Evolutionary conservation across 768 basidiomycete species (phyloP).

Genomic region (Kwoniella dendrophila): DNA sequence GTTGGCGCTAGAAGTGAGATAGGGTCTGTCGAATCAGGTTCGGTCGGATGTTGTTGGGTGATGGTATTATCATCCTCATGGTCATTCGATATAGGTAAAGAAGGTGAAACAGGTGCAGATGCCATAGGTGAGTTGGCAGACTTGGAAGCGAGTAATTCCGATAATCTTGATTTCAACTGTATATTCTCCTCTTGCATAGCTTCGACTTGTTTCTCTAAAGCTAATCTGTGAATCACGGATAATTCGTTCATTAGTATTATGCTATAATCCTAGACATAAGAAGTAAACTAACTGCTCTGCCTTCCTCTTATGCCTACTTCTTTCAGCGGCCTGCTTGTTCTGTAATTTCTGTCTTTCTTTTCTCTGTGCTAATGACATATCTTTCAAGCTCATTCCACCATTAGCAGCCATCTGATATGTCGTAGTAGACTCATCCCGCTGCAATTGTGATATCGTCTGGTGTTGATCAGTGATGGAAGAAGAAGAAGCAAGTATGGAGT

Average conservation of each 20-base stretch:
- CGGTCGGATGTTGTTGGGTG: neutral
- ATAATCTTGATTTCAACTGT: constrained; percentile 38
- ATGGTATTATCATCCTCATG: too few relatives aligned
- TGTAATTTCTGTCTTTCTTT: constrained; percentile 41
- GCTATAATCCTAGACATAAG: too few relatives aligned
- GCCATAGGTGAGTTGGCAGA: neutral
- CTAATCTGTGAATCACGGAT: constrained; percentile 1
- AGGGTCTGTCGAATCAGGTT: neutral
- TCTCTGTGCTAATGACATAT: constrained; percentile 37
- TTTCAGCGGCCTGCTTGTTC: constrained; percentile 51
- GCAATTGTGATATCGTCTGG: too few relatives aligned
- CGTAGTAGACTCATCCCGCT: too few relatives aligned
- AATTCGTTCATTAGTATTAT: too few relatives aligned
- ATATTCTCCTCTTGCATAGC: constrained; percentile 50
- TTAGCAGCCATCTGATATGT: too few relatives aligned
- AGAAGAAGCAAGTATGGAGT: too few relatives aligned
- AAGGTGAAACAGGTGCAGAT: neutral
- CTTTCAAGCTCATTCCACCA: constrained; percentile 9
- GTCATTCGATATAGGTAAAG: too few relatives aligned
- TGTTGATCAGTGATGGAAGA: too few relatives aligned
- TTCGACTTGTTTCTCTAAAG: constrained; percentile 39
- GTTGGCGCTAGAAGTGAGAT: neutral
- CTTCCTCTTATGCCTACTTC: constrained; percentile 46
- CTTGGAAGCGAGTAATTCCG: constrained; percentile 25
- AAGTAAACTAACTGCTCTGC: constrained; percentile 45